phyloP scores from a whole-genome alignment of 2,329 filamentous ascomycete genomes.

The Dichotomopilus funicola region DNA sequence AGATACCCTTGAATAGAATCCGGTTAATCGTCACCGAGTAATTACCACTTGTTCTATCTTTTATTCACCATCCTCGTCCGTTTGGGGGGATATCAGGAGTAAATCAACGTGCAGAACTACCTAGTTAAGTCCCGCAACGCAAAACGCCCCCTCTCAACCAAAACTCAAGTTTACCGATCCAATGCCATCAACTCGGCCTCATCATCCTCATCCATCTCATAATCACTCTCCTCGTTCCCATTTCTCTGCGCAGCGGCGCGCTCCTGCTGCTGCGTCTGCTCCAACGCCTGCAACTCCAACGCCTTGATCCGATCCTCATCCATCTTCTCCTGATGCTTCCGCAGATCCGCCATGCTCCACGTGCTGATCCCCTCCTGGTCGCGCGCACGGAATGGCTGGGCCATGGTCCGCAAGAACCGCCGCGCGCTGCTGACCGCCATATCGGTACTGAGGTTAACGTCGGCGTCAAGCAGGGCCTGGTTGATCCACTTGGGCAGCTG shows the following conservation, averaged over 20 bases:
- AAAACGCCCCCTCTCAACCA: no score
- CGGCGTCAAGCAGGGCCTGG: constrained; percentile 75
- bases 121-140: no score
- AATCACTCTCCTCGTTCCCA: constrained; percentile 29
- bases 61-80: no score
- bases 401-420: constrained; percentile 85
- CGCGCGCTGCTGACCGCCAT: constrained; percentile 88
- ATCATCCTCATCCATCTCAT: constrained; percentile 46
- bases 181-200: constrained; percentile 31
- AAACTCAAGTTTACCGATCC: constrained; percentile 11
- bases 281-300: constrained; percentile 52
- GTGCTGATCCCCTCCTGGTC: constrained; percentile 91
- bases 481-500: constrained; percentile 98
- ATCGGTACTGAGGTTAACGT: constrained; percentile 87
- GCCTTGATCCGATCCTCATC: constrained; percentile 62
- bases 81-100: no score
- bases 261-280: constrained; percentile 25
- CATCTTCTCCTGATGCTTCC: constrained; percentile 68
- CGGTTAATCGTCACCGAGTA: no score
- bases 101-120: no score
- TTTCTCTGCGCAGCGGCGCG: background rate
- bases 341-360: constrained; percentile 77
- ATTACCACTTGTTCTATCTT: no score
- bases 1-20: no score
- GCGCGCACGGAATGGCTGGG: constrained; percentile 73